phyloP scores from a whole-genome alignment of 257 asterid species.

The Penstemon barbatus region DNA sequence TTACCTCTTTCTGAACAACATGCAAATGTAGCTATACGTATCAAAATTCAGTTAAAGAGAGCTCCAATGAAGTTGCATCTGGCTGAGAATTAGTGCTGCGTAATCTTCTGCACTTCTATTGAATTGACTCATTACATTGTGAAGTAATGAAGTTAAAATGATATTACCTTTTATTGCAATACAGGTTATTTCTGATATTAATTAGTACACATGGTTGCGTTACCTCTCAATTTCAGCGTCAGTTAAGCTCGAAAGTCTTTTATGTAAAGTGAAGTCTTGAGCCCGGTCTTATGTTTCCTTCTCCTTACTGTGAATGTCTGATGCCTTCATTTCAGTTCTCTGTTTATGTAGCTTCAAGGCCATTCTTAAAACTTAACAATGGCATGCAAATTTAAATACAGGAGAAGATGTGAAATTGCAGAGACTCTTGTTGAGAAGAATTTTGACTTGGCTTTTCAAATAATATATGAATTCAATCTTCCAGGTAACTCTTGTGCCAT shows the following conservation, averaged over 20 bases:
- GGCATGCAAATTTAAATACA: slow-evolving; percentile 36
- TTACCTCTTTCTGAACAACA: slow-evolving; percentile 12
- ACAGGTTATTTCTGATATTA: too few species aligned
- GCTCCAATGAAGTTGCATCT: slow-evolving; percentile 14
- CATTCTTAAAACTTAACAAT: slow-evolving; percentile 16
- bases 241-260: not conserved
- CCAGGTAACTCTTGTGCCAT: slow-evolving; percentile 56
- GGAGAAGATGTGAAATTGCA: slow-evolving; percentile 95
- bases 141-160: slow-evolving; percentile 14
- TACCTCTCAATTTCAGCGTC: slow-evolving; percentile 5
- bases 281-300: not conserved
- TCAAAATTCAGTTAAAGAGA: slow-evolving; percentile 18
- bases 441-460: slow-evolving; percentile 89
- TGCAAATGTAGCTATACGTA: slow-evolving; percentile 14
- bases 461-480: slow-evolving; percentile 82
- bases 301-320: slow-evolving; percentile 5
- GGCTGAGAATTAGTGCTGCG: slow-evolving; percentile 13
- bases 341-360: slow-evolving; percentile 14
- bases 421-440: slow-evolving; percentile 91
- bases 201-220: not conserved
- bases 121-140: slow-evolving; percentile 7
- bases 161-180: not conserved
- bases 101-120: slow-evolving; percentile 18
- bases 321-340: slow-evolving; percentile 2
- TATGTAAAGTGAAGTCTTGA: slow-evolving; percentile 3